Evolutionary conservation across 768 basidiomycete genomes (phyloP), one percentile per base, ranked within the genome.

Genomic region (Naematelia aurantialba): DNA sequence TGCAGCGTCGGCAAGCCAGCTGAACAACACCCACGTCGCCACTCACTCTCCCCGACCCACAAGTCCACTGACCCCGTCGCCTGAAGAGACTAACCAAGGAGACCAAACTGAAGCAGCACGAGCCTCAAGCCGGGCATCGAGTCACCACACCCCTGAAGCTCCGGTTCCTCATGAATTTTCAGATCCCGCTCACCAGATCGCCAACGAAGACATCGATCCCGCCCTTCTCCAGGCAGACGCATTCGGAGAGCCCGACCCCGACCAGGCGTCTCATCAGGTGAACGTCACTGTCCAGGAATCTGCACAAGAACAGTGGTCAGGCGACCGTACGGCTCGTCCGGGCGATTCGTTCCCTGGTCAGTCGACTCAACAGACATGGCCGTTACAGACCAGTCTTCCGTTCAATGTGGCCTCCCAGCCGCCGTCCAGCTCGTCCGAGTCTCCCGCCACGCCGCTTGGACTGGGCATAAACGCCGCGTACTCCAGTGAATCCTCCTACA

Each of bases 391-490:
- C 34, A 39, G 17, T 17, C 17, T 39, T 39, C 17, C 34, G 8
- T 39, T 39, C 34, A 39, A 8, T 17, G 17, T 39, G 8, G 8
- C 34, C 8, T 39, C 34, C 8, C 34, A 39, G 34, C 34, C 34
- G 8, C 52, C 52, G 10, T 52, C 52, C 4, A 52, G 24, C 19
- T 24, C 25, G 34, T 31, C 52, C 4, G 30, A 34, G 13, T 52
- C 52, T 8, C 52, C 52, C 2, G 27, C 30, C n/a, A 52, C 52
- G 3, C 52, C 52, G 29, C 19, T 31, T 14, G 52, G 52, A 14
- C 11, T 50, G 10, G 52, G 26, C 24, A 12, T 52, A n/a, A 10
- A 31, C 3, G 34, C 19, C 29, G 5, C 34, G 26, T 34, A 52
- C 25, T 30, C 12, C 19, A 17, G 34, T 30, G 10, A 30, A 52